Base-by-base conservation (phyloP, 2,329 filamentous ascomycete species). In the Venturiaceae sp. region DNA sequence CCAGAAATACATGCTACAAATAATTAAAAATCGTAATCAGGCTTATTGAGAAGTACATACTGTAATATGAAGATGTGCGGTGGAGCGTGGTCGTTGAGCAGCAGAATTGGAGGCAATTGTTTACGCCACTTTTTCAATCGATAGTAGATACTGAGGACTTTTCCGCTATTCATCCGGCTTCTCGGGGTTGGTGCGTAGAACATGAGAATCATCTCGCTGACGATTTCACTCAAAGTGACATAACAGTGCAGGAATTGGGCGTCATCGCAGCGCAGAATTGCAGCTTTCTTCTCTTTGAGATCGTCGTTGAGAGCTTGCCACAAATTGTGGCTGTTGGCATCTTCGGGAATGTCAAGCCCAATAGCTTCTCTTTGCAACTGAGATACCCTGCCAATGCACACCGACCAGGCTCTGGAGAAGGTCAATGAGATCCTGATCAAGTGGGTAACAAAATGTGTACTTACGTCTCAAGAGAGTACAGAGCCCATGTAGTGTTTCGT, bases 61-160 rank as follows among this genome's bases (percentile, higher is more conserved):
- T 90, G 87, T 39, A 87, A 80, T 61, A 88, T 85, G 23, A 90
- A 72, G 34, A 90, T 85, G 52, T 87, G 83, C 9, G 87, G 86
- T 4, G 86, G 86, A 55, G 87, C 87, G 63, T 86, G 87, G 60
- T 86, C 80, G 1, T 84, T 83, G 2, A 90, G 70, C 19, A 80
- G 77, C 54, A 90, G 74, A 1, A 82, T 79, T 60, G 82, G 78
- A 0, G 87, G 87, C 60, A 90, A 80, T 21, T 74, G 76, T 59
- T 83, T 81, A 67, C 89, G 88, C 87, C 87, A 90, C 55, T 83
- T 80, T 16, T 88, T 76, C 63, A 87, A 90, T 63, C 84, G 80
- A 0, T 80, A 83, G 63, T 90, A 89, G 28, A 83, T 81, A 53
- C 76, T 77, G 7, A 89, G 74, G 1, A 90, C 73, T 39, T 82